Percentiles rank a stretch among this genome's conserved stretches.
Evolutionary conservation across 2,329 filamentous ascomycete species (phyloP).

Genomic region (Penicillium sp.): DNA sequence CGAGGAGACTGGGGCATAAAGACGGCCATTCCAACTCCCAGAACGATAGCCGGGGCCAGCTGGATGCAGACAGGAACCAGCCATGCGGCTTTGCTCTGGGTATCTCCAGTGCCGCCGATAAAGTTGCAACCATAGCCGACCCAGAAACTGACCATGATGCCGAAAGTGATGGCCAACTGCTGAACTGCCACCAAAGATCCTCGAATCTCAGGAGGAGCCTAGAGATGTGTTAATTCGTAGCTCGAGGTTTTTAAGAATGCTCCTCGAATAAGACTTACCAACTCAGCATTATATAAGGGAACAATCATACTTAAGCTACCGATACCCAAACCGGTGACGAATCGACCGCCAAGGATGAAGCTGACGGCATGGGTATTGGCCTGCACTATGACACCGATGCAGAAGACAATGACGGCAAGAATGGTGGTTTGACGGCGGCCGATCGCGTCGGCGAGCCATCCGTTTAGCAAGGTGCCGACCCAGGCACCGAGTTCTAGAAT

Average conservation of each 20-base stretch:
- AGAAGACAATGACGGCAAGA: conserved; percentile 30
- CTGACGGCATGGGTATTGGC: conserved; percentile 27
- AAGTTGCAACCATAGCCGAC: conserved; percentile 52
- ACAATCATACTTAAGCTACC: conserved; percentile 39
- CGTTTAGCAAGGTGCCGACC: conserved; percentile 33
- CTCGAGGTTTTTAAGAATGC: neutral
- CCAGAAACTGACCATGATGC: conserved; percentile 42
- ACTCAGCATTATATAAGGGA: conserved; percentile 37
- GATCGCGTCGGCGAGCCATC: conserved; percentile 33
- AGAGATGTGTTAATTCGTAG: neutral
- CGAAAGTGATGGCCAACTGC: conserved; percentile 41
- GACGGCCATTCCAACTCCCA: conserved; percentile 68
- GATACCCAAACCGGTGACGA: conserved; percentile 39
- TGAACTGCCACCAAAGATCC: conserved; percentile 38
- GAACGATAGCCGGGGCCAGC: conserved; percentile 63
- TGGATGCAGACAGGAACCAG: conserved; percentile 49
- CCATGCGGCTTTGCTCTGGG: conserved; percentile 48
- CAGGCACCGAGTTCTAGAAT: conserved; percentile 38
- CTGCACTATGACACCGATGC: conserved; percentile 34
- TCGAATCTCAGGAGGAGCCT: conserved; percentile 37
- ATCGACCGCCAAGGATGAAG: conserved; percentile 35
- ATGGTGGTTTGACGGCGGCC: conserved; percentile 30
- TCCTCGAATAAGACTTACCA: conserved; percentile 5
- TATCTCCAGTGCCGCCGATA: conserved; percentile 60
- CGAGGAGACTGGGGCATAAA: conserved; percentile 77